These are phyloP conservation scores for Cyamopsis tetragonoloba DNA, from an alignment of 306 rosid genomes.

Conservation along the genomic window DNA sequence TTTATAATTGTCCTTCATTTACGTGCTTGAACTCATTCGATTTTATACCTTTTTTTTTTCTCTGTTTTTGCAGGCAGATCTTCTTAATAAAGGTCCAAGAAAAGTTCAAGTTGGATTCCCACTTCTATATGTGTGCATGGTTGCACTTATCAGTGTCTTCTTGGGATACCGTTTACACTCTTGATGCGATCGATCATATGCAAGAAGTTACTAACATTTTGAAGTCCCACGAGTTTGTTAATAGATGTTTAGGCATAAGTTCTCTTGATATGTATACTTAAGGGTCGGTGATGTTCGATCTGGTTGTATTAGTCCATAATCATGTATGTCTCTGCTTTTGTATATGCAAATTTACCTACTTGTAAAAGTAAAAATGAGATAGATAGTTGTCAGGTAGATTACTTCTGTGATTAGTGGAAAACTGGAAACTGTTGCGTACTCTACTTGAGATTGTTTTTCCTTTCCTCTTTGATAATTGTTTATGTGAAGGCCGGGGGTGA, in stretches of 20 bases:
- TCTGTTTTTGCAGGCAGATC: slow-evolving; percentile 48
- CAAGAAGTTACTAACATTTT: slow-evolving; percentile 30
- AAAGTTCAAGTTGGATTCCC: slow-evolving; percentile 75
- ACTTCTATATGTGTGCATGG: slow-evolving; percentile 69
- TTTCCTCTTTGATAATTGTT: not conserved
- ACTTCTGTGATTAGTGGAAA: not conserved
- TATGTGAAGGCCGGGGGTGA: not conserved
- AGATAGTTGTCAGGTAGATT: slow-evolving; percentile 15
- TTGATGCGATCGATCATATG: slow-evolving; percentile 30
- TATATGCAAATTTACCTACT: slow-evolving; percentile 27
- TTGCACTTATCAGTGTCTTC: slow-evolving; percentile 59
- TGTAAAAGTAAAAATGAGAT: slow-evolving; percentile 27
- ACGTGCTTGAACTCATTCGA: slow-evolving; percentile 8
- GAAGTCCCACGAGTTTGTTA: slow-evolving; percentile 22
- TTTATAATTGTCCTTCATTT: not conserved
- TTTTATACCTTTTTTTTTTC: not conserved
- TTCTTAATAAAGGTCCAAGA: slow-evolving; percentile 45
- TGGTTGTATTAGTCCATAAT: slow-evolving; percentile 10
- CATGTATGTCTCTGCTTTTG: slow-evolving; percentile 16
- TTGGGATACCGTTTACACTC: slow-evolving; percentile 61
- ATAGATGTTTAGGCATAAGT: slow-evolving; percentile 29
- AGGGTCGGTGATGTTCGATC: slow-evolving; percentile 18
- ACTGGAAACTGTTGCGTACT: slow-evolving; percentile 15
- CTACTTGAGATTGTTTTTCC: not conserved
- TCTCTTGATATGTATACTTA: slow-evolving; percentile 20